phyloP scores from a whole-genome alignment of 768 basidiomycete genomes.

The Tephrocybe sp. region DNA sequence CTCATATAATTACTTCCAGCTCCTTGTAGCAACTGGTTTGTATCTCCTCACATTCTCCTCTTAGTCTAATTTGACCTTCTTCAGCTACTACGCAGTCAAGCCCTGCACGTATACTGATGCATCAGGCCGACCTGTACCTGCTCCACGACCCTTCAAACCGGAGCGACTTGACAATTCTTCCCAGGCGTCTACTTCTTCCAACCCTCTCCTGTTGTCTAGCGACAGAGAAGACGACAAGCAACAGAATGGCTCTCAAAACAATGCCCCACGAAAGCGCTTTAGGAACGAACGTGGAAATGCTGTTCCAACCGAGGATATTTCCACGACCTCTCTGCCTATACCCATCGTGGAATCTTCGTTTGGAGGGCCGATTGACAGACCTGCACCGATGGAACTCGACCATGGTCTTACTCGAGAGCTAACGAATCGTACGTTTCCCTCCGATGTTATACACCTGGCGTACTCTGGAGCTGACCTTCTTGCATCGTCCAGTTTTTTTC shows the following conservation, averaged over 20 bases:
- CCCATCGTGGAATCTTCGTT: slow-evolving; percentile 38
- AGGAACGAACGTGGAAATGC: slow-evolving; percentile 39
- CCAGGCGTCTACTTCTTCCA: slow-evolving; percentile 20
- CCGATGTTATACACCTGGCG: slow-evolving; percentile 9
- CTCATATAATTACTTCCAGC: slow-evolving; percentile 35
- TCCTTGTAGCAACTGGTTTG: slow-evolving; percentile 80
- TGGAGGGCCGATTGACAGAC: slow-evolving; percentile 37
- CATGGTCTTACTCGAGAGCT: slow-evolving; percentile 67
- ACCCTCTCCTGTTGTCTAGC: slow-evolving; percentile 24
- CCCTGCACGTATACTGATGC: slow-evolving; percentile 79
- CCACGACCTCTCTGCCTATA: slow-evolving; percentile 19
- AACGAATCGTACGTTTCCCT: slow-evolving; percentile 56
- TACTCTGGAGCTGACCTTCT: slow-evolving; percentile 11
- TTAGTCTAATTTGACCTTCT: slow-evolving; percentile 14
- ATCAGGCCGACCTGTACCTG: slow-evolving; percentile 76
- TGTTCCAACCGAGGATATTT: slow-evolving; percentile 34
- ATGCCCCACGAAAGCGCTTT: slow-evolving; percentile 44
- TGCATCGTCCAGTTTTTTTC: slow-evolving; percentile 61
- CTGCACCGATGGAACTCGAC: slow-evolving; percentile 48
- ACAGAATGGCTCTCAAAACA: slow-evolving; percentile 14
- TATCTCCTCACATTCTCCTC: slow-evolving; percentile 14
- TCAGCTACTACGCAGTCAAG: slow-evolving; percentile 79
- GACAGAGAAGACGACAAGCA: slow-evolving; percentile 36
- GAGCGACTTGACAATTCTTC: slow-evolving; percentile 30
- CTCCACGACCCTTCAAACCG: slow-evolving; percentile 51